Evolutionary conservation across 176 grass and related monocot species (phyloP).

Genomic region (Cenchrus purpureus): DNA sequence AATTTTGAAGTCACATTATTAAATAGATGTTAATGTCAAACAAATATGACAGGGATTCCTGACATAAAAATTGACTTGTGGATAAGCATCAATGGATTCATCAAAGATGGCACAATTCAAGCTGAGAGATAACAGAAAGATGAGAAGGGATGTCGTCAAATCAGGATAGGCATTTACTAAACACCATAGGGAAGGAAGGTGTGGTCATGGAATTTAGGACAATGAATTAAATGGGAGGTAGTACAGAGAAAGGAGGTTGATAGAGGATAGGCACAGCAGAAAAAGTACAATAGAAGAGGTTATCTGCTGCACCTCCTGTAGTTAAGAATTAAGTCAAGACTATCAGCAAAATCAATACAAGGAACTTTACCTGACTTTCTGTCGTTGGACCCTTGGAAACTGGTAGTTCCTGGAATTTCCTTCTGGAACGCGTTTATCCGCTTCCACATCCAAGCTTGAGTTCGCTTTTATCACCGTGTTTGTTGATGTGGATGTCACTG

Average conservation of each 20-base stretch:
- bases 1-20: slow-evolving; percentile 13
- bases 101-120: slow-evolving; percentile 23
- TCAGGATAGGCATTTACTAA: slow-evolving; percentile 1
- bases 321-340: slow-evolving; percentile 9
- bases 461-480: slow-evolving; percentile 33
- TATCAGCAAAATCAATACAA: not conserved
- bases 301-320: not conserved
- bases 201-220: not conserved
- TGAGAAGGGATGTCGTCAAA: not conserved
- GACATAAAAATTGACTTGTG: not conserved
- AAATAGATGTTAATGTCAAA: slow-evolving; percentile 21
- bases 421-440: slow-evolving; percentile 67
- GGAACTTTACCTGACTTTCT: slow-evolving; percentile 59
- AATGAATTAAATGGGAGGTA: not conserved
- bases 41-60: not conserved
- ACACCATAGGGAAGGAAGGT: slow-evolving; percentile 4
- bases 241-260: not conserved
- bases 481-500: slow-evolving; percentile 29
- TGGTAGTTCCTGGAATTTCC: slow-evolving; percentile 93
- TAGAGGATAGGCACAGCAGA: not conserved
- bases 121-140: not conserved
- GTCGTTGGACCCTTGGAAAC: slow-evolving; percentile 45
- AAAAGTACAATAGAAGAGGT: slow-evolving; percentile 1
- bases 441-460: slow-evolving; percentile 45
- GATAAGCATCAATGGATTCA: slow-evolving; percentile 2